phyloP scores from a whole-genome alignment of 441 rosid species.

The Omphalea diandra region DNA sequence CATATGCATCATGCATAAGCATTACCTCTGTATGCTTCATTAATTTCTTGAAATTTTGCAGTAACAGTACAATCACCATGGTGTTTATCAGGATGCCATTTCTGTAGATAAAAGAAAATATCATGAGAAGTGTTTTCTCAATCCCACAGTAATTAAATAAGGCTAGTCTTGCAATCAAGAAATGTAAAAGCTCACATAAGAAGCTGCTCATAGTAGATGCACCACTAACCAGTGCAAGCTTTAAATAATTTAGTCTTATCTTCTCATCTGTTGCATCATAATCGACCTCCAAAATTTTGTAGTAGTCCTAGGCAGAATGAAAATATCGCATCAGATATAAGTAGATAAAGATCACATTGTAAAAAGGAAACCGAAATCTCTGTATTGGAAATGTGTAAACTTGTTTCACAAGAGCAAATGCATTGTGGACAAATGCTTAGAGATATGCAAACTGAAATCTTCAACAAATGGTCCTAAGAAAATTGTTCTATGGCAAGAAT shows the following conservation, averaged over 20 bases:
- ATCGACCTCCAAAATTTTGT: slow-evolving; percentile 71
- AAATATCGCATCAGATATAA: slow-evolving; percentile 23
- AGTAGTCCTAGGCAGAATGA: slow-evolving; percentile 54
- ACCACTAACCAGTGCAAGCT: slow-evolving; percentile 70
- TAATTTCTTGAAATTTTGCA: slow-evolving; percentile 72
- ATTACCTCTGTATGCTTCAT: slow-evolving; percentile 71
- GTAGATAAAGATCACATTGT: not conserved
- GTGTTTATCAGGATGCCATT: slow-evolving; percentile 90
- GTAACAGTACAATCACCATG: slow-evolving; percentile 61
- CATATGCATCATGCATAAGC: slow-evolving; percentile 5
- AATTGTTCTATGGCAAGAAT: not conserved
- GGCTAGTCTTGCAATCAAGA: slow-evolving; percentile 13
- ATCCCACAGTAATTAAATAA: slow-evolving; percentile 8
- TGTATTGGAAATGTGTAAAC: not conserved
- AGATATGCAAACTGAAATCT: not conserved
- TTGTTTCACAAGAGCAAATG: not conserved
- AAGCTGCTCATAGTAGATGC: slow-evolving; percentile 23
- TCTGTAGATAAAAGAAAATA: slow-evolving; percentile 36
- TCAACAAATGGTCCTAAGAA: not conserved
- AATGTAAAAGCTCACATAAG: slow-evolving; percentile 27
- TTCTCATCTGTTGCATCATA: slow-evolving; percentile 82
- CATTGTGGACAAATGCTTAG: not conserved
- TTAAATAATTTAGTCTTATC: slow-evolving; percentile 65
- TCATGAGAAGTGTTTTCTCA: slow-evolving; percentile 19
- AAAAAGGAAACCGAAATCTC: slow-evolving; percentile 17